Percentiles rank a stretch among this genome's conserved stretches.
These are phyloP conservation scores for Gastrolobium villosum DNA, from an alignment of 306 rosid genomes.

Conservation along the genomic window DNA sequence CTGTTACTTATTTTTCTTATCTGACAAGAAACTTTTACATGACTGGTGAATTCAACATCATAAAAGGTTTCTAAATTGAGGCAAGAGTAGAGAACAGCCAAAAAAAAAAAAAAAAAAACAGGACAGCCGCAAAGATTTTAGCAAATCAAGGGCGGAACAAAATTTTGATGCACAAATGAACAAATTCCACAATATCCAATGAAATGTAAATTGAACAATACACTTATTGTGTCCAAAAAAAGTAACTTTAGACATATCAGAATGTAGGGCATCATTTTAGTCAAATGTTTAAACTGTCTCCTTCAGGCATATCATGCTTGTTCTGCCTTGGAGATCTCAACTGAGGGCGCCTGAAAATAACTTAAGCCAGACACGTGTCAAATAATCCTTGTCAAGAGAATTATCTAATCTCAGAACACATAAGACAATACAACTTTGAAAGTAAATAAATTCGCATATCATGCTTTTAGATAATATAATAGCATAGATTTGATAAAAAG, in stretches of 20 bases:
- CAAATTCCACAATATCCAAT: constrained; percentile 33
- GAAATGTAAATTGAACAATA: constrained; percentile 37
- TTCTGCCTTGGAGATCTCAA: constrained; percentile 4
- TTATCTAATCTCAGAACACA: too few relatives aligned
- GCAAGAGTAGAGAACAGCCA: background rate
- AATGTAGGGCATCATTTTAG: constrained; percentile 30
- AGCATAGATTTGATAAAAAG: background rate
- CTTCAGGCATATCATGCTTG: constrained; percentile 69
- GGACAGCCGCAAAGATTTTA: constrained; percentile 14
- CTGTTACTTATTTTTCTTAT: constrained; percentile 22
- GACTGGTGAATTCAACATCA: constrained; percentile 31
- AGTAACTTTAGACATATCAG: too few relatives aligned
- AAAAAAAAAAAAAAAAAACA: too few relatives aligned
- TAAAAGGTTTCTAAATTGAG: constrained; percentile 30
- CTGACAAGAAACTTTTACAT: background rate
- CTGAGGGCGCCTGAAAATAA: constrained; percentile 48
- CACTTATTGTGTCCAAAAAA: constrained; percentile 41
- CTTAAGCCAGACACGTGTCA: constrained; percentile 28
- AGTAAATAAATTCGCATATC: background rate
- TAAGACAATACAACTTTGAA: background rate
- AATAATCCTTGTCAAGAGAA: constrained; percentile 4
- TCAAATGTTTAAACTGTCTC: constrained; percentile 56
- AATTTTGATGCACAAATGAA: constrained; percentile 39
- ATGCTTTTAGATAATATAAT: too few relatives aligned
- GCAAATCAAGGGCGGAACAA: constrained; percentile 11